Percentiles rank a stretch among this genome's conserved stretches.
phyloP scores from a whole-genome alignment of 257 asterid genomes.

The Gynochthodes officinalis region DNA sequence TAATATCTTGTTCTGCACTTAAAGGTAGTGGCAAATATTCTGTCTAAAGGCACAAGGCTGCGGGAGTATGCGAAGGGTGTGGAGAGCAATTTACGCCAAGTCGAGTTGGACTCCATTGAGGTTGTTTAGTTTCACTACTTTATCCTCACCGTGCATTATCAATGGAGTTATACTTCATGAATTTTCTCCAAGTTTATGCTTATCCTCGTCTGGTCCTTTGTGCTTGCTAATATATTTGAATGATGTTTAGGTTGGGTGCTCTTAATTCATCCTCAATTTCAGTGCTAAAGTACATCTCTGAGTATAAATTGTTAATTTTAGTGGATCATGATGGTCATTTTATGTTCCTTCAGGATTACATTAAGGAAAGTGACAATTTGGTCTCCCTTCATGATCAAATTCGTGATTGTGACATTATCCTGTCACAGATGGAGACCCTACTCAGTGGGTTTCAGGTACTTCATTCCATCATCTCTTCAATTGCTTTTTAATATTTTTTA shows the following conservation, averaged over 20 bases:
- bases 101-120: constrained; percentile 92
- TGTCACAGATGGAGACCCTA: constrained; percentile 91
- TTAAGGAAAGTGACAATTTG: constrained; percentile 94
- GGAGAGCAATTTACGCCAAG: constrained; percentile 82
- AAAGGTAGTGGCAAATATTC: constrained; percentile 87
- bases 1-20: constrained; percentile 9
- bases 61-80: constrained; percentile 93
- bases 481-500: background rate
- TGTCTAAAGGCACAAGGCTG: constrained; percentile 77
- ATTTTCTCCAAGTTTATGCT: background rate
- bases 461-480: constrained; percentile 3
- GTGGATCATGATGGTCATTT: background rate
- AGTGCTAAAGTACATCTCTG: background rate
- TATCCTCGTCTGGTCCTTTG: too few species aligned
- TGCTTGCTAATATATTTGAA: too few species aligned
- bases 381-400: constrained; percentile 96
- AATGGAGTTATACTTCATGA: background rate
- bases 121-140: constrained; percentile 32
- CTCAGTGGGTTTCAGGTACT: constrained; percentile 96
- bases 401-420: constrained; percentile 87
- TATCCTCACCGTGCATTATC: background rate
- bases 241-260: too few species aligned
- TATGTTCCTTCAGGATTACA: constrained; percentile 64
- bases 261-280: background rate
- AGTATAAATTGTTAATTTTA: too few species aligned